These are phyloP conservation scores for Spirogloea muscicola DNA, from an alignment of 139 green algal genomes.

Conservation along the genomic window DNA sequence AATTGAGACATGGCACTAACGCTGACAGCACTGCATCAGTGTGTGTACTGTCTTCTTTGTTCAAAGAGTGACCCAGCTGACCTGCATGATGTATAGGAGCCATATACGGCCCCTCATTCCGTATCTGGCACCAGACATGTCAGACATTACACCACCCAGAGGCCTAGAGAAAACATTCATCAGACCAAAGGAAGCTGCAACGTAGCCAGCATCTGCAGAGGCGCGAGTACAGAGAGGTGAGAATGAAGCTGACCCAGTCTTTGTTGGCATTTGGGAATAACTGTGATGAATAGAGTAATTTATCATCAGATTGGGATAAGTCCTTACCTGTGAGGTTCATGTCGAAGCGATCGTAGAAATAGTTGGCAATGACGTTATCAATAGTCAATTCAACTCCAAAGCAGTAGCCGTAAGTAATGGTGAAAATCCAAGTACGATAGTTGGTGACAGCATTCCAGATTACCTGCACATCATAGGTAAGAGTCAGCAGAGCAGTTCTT, in stretches of 20 bases:
- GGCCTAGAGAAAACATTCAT: slow-evolving; percentile 89
- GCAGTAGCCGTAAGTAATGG: slow-evolving; percentile 62
- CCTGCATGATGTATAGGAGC: slow-evolving; percentile 66
- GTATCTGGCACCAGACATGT: slow-evolving; percentile 49
- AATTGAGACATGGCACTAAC: not conserved
- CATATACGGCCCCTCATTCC: slow-evolving; percentile 75
- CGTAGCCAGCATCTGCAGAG: not conserved
- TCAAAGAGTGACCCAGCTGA: not conserved
- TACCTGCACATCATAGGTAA: not conserved
- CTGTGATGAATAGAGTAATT: too few species aligned
- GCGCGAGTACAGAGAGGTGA: not conserved
- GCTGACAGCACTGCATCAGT: not conserved
- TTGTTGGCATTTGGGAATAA: too few species aligned
- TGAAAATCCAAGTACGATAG: slow-evolving; percentile 62
- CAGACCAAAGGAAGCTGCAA: slow-evolving; percentile 50
- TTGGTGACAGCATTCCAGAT: slow-evolving; percentile 46
- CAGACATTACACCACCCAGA: slow-evolving; percentile 64
- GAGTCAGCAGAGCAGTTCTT: not conserved
- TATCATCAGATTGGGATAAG: too few species aligned
- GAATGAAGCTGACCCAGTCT: too few species aligned
- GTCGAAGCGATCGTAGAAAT: slow-evolving; percentile 63
- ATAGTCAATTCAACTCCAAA: slow-evolving; percentile 73
- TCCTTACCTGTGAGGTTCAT: slow-evolving; percentile 58
- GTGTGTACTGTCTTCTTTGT: slow-evolving; percentile 56
- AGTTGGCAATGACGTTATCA: slow-evolving; percentile 66